Evolutionary conservation across 2,329 filamentous ascomycete genomes (phyloP).

Genomic region (Chrysoporthe puriensis): DNA sequence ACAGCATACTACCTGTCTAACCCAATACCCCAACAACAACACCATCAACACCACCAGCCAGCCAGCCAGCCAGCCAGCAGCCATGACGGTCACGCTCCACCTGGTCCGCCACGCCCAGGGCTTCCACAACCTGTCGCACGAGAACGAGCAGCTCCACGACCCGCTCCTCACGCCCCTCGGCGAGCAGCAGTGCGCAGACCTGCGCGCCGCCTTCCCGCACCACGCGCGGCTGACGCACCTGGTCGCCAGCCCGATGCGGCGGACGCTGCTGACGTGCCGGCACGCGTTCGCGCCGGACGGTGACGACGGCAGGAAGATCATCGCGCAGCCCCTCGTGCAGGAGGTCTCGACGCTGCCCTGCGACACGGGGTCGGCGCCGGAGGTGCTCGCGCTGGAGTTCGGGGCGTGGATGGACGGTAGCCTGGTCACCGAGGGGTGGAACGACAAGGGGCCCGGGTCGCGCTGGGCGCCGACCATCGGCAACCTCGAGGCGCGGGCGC

Average conservation of each 20-base stretch:
- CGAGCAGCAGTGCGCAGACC: constrained; percentile 69
- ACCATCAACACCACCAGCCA: not conserved
- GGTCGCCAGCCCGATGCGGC: constrained; percentile 77
- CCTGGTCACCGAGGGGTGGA: constrained; percentile 70
- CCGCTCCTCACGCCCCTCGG: constrained; percentile 79
- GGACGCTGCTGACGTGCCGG: constrained; percentile 79
- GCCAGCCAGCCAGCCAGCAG: not conserved
- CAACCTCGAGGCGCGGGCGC: constrained; percentile 64
- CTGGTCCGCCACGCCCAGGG: constrained; percentile 77
- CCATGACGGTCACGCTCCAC: constrained; percentile 61
- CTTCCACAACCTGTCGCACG: constrained; percentile 75
- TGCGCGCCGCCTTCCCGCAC: constrained; percentile 66
- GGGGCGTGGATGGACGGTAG: constrained; percentile 64
- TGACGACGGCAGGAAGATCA: constrained; percentile 34
- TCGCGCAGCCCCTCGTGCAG: constrained; percentile 49
- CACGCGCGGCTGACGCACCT: constrained; percentile 70
- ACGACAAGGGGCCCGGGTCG: constrained; percentile 57
- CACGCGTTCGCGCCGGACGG: constrained; percentile 56
- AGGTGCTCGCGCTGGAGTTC: constrained; percentile 64
- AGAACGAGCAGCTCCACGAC: constrained; percentile 75
- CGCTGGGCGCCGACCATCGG: constrained; percentile 51
- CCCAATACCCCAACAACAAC: not conserved
- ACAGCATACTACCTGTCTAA: too few species aligned
- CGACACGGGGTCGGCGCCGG: constrained; percentile 69
- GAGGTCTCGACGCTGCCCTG: constrained; percentile 67